Evolutionary conservation across 2,329 filamentous ascomycete species (phyloP).

Genomic region (Trichoderma simmonsii): DNA sequence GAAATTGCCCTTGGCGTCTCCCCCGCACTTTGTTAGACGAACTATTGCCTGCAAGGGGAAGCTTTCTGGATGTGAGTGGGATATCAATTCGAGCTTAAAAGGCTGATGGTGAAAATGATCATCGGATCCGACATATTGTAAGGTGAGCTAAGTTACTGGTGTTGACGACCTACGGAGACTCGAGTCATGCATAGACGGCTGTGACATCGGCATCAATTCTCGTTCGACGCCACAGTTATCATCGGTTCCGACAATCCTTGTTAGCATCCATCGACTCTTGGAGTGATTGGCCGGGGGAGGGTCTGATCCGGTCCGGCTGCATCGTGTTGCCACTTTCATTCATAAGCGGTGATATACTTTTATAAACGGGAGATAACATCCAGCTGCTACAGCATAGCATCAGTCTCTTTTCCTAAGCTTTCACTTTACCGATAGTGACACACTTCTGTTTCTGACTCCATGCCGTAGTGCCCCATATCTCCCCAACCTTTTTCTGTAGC

Average conservation of each 20-base stretch:
- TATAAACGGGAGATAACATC: not conserved
- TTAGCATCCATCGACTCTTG: not conserved
- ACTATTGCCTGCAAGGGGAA: slow-evolving; percentile 3
- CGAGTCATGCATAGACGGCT: not conserved
- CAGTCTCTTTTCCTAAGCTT: not conserved
- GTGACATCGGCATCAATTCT: not conserved
- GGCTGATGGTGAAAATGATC: not conserved
- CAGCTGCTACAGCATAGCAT: not conserved
- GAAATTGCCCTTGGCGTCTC: not conserved
- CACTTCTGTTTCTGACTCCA: not conserved
- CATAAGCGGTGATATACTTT: not conserved
- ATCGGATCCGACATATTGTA: not conserved
- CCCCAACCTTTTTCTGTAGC: not conserved
- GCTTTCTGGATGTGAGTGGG: not conserved
- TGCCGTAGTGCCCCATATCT: not conserved
- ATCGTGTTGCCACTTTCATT: not conserved
- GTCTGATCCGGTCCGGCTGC: not conserved
- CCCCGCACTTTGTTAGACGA: not conserved
- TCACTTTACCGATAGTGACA: not conserved
- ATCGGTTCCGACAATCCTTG: not conserved
- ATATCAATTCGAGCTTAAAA: not conserved
- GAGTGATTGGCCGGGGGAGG: not conserved
- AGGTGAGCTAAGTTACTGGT: not conserved
- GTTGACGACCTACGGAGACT: not conserved
- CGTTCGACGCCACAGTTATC: not conserved